phyloP scores from a whole-genome alignment of 352 stramenopile genomes.

The Phytophthora lateralis region DNA sequence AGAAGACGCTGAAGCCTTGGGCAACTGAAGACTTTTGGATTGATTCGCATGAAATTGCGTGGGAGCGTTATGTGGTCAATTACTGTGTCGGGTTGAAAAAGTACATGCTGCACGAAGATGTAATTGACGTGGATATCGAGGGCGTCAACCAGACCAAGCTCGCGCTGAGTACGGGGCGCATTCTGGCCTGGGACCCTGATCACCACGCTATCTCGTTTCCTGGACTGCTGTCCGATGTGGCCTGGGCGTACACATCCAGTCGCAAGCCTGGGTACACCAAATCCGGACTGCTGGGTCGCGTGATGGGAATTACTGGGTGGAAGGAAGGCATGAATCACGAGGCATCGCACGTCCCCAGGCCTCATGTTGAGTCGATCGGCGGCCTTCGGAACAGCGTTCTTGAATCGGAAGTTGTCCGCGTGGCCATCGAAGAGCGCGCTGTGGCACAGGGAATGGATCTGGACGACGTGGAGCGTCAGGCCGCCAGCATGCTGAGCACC shows the following conservation, averaged over 20 bases:
- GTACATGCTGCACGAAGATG: constrained; percentile 82
- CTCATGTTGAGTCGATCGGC: constrained; percentile 63
- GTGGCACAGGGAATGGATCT: constrained; percentile 36
- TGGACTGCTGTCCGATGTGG: constrained; percentile 82
- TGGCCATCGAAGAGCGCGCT: constrained; percentile 53
- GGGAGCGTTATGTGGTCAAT: constrained; percentile 88
- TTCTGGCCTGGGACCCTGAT: constrained; percentile 88
- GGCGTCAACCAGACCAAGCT: constrained; percentile 84
- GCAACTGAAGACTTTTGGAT: constrained; percentile 60
- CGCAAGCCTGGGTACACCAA: constrained; percentile 89
- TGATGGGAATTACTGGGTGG: constrained; percentile 90
- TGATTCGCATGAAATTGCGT: constrained; percentile 76
- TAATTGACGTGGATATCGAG: constrained; percentile 85
- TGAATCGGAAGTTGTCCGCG: constrained; percentile 59
- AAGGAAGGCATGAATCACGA: constrained; percentile 87
- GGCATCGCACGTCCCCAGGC: constrained; percentile 81
- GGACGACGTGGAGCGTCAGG: constrained; percentile 61
- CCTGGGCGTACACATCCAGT: constrained; percentile 90
- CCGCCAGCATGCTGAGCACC: constrained; percentile 62
- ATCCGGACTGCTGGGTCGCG: constrained; percentile 74
- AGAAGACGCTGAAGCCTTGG: constrained; percentile 37
- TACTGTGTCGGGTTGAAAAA: constrained; percentile 85
- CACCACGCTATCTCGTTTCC: constrained; percentile 90
- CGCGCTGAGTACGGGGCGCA: constrained; percentile 76
- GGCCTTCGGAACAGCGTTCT: constrained; percentile 78